phyloP scores from a whole-genome alignment of 2,329 filamentous ascomycete genomes.

The Aspergillus sp. region DNA sequence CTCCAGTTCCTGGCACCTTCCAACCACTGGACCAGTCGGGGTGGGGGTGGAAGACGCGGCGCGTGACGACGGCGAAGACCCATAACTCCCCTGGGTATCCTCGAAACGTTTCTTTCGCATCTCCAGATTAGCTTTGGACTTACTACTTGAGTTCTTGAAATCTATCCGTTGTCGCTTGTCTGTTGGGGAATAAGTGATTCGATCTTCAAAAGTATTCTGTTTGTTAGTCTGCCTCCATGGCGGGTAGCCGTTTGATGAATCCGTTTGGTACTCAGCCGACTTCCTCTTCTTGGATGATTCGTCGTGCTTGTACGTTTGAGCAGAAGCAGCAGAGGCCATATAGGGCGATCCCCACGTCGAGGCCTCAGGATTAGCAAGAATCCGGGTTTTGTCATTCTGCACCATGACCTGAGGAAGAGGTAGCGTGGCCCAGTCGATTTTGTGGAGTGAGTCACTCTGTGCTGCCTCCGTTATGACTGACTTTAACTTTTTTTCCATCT shows the following conservation, averaged over 20 bases:
- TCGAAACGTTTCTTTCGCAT: constrained; percentile 89
- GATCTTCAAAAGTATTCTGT: constrained; percentile 69
- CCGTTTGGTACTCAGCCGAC: constrained; percentile 66
- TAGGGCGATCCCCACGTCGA: constrained; percentile 39
- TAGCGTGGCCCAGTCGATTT: constrained; percentile 80
- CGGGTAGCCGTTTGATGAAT: constrained; percentile 58
- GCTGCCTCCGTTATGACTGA: constrained; percentile 82
- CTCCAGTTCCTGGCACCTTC: constrained; percentile 81
- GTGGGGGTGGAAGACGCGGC: constrained; percentile 55
- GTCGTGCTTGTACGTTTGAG: constrained; percentile 29
- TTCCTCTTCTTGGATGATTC: constrained; percentile 75
- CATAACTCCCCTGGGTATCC: constrained; percentile 49
- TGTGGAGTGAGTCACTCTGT: constrained; percentile 71
- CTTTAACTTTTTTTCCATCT: constrained; percentile 85
- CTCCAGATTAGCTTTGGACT: constrained; percentile 85
- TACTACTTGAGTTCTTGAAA: constrained; percentile 76
- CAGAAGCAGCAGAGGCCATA: constrained; percentile 4
- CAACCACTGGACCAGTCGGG: constrained; percentile 73
- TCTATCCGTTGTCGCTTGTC: constrained; percentile 56
- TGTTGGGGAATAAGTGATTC: constrained; percentile 67
- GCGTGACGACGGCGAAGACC: constrained; percentile 45
- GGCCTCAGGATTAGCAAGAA: constrained; percentile 52
- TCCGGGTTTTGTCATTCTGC: constrained; percentile 65
- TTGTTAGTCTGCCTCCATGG: constrained; percentile 78
- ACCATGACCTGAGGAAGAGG: constrained; percentile 86